Percentiles rank a stretch among this genome's conserved stretches.
These are phyloP conservation scores for Ramaria sp. DNA, from an alignment of 768 basidiomycete species.

Conservation along the genomic window DNA sequence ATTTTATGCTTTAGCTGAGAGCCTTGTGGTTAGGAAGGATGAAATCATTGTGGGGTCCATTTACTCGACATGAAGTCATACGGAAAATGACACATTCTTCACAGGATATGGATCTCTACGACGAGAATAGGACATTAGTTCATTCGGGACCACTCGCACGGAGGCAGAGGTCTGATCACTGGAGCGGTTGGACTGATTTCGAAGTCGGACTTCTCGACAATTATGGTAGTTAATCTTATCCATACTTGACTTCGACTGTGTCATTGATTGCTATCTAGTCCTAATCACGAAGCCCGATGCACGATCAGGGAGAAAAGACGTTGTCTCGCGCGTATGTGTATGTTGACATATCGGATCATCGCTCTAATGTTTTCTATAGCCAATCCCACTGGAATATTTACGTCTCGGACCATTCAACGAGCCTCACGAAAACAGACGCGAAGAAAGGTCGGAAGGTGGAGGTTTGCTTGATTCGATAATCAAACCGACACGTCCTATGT, in stretches of 20 bases:
- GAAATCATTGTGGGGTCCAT: constrained; percentile 63
- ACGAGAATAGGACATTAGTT: constrained; percentile 62
- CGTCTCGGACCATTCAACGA: constrained; percentile 53
- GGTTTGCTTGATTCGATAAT: constrained; percentile 44
- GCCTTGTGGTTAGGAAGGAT: constrained; percentile 59
- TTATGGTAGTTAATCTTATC: constrained; percentile 40
- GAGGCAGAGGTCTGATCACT: constrained; percentile 49
- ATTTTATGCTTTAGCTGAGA: constrained; percentile 73
- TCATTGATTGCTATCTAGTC: constrained; percentile 29
- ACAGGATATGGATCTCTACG: constrained; percentile 76
- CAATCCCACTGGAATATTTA: constrained; percentile 72
- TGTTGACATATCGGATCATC: neutral
- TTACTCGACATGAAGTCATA: neutral
- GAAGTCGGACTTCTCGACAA: constrained; percentile 64
- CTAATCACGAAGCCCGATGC: constrained; percentile 54
- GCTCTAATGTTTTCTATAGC: constrained; percentile 29
- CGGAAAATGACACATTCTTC: constrained; percentile 4
- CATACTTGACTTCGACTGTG: neutral
- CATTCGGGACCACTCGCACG: constrained; percentile 56
- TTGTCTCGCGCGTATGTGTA: constrained; percentile 54
- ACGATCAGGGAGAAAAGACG: constrained; percentile 33
- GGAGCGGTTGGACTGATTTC: constrained; percentile 62
- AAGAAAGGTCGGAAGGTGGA: constrained; percentile 42
- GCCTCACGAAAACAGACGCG: constrained; percentile 52
- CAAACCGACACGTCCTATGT: constrained; percentile 43